Percentiles rank a stretch among this genome's conserved stretches.
These are phyloP conservation scores for Acer negundo DNA, from an alignment of 345 rosid species.

Conservation along the genomic window DNA sequence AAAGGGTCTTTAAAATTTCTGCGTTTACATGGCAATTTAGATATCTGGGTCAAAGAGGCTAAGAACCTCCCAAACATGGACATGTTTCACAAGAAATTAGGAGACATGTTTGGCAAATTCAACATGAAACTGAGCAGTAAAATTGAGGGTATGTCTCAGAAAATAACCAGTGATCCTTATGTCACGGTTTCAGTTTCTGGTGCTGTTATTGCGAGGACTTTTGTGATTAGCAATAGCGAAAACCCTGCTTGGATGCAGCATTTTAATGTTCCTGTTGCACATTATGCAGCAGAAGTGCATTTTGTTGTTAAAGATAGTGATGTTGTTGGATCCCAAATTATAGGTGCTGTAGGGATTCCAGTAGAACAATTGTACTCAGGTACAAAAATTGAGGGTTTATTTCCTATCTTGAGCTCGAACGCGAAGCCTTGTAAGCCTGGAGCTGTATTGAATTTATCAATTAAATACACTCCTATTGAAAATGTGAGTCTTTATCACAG, in stretches of 20 bases:
- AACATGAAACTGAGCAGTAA: conserved; percentile 46
- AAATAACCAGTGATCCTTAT: conserved; percentile 89
- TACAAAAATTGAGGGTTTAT: conserved; percentile 61
- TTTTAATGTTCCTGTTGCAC: conserved; percentile 79
- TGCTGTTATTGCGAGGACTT: conserved; percentile 86
- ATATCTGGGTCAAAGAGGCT: conserved; percentile 84
- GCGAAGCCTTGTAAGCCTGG: conserved; percentile 76
- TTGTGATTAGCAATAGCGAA: conserved; percentile 70
- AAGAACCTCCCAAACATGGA: conserved; percentile 91
- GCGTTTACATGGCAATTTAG: conserved; percentile 81
- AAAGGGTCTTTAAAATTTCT: conserved; percentile 52
- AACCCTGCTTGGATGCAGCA: conserved; percentile 91
- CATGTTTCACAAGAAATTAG: conserved; percentile 65
- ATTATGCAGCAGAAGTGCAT: conserved; percentile 69
- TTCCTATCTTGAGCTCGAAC: conserved; percentile 55
- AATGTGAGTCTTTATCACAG: conserved; percentile 46
- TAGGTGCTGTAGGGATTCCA: conserved; percentile 81
- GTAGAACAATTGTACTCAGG: conserved; percentile 55
- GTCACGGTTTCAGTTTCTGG: conserved; percentile 65
- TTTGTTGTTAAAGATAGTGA: conserved; percentile 84
- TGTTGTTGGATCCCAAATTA: conserved; percentile 77
- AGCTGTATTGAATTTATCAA: conserved; percentile 68
- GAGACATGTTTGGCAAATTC: conserved; percentile 58
- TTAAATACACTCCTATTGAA: conserved; percentile 65
- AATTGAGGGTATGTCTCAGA: conserved; percentile 50